Conservation (phyloP, 1,139 yeast genomes). For the Candida neerlandica region DNA sequence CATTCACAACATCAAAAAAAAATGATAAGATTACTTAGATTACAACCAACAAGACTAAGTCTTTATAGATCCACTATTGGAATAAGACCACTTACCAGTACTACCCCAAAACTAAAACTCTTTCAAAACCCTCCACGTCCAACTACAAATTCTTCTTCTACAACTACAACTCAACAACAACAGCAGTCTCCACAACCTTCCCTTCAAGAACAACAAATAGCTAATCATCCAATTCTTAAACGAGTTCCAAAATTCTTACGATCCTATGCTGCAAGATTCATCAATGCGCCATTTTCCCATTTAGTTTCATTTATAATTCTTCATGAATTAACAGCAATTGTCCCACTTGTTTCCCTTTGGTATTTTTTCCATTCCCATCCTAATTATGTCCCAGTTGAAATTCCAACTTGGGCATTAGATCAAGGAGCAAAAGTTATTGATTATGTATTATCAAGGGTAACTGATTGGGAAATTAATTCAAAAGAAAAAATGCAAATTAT, state of each 20-base stretch:
- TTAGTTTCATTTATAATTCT: constrained; percentile 72
- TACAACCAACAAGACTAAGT: background rate
- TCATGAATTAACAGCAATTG: constrained; percentile 86
- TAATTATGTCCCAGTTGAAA: constrained; percentile 47
- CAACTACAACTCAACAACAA: background rate
- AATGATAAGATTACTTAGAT: constrained; percentile 1
- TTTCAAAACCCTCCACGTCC: background rate
- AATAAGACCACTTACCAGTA: background rate
- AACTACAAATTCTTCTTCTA: background rate
- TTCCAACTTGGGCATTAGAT: constrained; percentile 67
- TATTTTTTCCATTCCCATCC: constrained; percentile 61
- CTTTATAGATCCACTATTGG: background rate
- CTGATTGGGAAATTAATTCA: constrained; percentile 38
- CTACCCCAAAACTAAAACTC: background rate
- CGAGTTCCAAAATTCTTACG: constrained; percentile 51
- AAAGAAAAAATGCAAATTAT: constrained; percentile 60
- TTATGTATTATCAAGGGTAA: constrained; percentile 37
- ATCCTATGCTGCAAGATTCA: constrained; percentile 51
- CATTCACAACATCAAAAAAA: no score
- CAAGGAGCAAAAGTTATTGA: constrained; percentile 66
- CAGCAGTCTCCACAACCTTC: background rate
- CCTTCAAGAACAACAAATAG: constrained; percentile 2
- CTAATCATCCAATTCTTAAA: constrained; percentile 37
- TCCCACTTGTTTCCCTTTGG: constrained; percentile 81
- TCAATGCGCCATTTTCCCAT: constrained; percentile 67